Evolutionary conservation across 257 asterid genomes (phyloP), one percentile per base, ranked within the genome.

Genomic region (Lycium barbarum): DNA sequence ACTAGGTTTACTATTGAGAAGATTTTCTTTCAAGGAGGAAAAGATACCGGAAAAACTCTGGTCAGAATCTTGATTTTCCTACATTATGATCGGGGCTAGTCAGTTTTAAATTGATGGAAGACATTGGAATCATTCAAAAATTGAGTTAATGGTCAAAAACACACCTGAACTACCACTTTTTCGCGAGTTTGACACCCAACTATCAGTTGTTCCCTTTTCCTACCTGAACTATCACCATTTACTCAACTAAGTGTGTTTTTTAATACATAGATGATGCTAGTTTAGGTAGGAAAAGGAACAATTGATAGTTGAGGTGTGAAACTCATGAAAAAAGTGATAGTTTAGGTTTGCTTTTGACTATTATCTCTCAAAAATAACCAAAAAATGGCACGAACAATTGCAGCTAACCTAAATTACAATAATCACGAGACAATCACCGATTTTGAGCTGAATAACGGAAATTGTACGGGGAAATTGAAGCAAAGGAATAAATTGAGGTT

Each of bases 21-120:
- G 35, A 20, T 66, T 67, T 9, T 8, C 35, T 38, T 49, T 83
- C 65, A 83, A 83, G 63, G 63, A 22, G 13, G 47, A 26, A 9
- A 36, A 57, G 63, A 88, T 89, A 93, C 98, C 98, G 7, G 98
- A 92, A 71, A 93, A 86, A 88, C 97, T 93, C 92, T 87, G 97
- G 89, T 95, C 97, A 63, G 97, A 92, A 88, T 92, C 95, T 47
- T 83, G 87, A 67, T 86, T 88, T 33, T 83, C 89, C 88, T 84
- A 86, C 80, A 86, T 57, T 51, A 53, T 40, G 61, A 82, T 26
- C 49, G 43, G 18, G 11, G 57, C 17, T 20, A 54, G 17, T 18
- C 61, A 76, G 82, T 76, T 76, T 40, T 10, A 76, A 14, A 1
- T 74, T 54, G 26, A 51, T 6, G 2, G 65, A 53, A 76, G 3